These are phyloP conservation scores for Pseudonitzschia multistriata DNA, from an alignment of 108 stramenopile species.

Conservation along the genomic window DNA sequence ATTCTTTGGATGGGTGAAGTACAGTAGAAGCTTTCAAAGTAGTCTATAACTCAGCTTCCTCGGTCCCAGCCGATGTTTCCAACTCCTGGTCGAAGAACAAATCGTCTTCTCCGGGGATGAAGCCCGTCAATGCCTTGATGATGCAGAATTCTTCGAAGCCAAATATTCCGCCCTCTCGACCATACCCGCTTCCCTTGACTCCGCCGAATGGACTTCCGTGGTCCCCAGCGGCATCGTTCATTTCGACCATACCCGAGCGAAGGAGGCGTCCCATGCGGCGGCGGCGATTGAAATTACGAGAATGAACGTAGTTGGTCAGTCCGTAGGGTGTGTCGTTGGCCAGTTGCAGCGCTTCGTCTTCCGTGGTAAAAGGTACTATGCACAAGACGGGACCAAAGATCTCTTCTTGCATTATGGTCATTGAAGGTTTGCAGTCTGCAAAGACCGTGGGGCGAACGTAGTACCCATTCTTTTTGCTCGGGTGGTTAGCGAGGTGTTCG, in stretches of 20 bases:
- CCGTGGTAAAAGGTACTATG: conserved; percentile 51
- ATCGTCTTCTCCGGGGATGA: not conserved
- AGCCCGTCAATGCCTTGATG: conserved; percentile 27
- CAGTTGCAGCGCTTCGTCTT: conserved; percentile 62
- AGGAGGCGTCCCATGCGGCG: conserved; percentile 18
- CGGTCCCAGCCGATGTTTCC: not conserved
- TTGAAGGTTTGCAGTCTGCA: conserved; percentile 43
- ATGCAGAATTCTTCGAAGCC: conserved; percentile 30
- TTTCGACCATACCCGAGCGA: conserved; percentile 32
- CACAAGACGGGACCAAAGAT: conserved; percentile 66
- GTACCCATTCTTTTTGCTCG: conserved; percentile 41
- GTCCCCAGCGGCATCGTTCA: conserved; percentile 32
- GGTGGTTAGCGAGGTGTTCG: not conserved
- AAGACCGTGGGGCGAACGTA: conserved; percentile 60
- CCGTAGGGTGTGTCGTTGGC: conserved; percentile 80
- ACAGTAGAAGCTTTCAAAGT: too few relatives aligned
- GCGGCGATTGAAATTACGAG: conserved; percentile 12
- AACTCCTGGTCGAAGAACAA: not conserved
- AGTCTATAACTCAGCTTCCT: not conserved
- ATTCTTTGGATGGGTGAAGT: too few relatives aligned
- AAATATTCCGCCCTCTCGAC: conserved; percentile 48
- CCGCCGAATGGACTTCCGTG: conserved; percentile 46
- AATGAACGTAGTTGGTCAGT: conserved; percentile 59
- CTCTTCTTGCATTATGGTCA: conserved; percentile 59
- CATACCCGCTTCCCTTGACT: conserved; percentile 45